Conservation (phyloP, 1,284 basidiomycete species). For the Moesziomyces parantarcticus region DNA sequence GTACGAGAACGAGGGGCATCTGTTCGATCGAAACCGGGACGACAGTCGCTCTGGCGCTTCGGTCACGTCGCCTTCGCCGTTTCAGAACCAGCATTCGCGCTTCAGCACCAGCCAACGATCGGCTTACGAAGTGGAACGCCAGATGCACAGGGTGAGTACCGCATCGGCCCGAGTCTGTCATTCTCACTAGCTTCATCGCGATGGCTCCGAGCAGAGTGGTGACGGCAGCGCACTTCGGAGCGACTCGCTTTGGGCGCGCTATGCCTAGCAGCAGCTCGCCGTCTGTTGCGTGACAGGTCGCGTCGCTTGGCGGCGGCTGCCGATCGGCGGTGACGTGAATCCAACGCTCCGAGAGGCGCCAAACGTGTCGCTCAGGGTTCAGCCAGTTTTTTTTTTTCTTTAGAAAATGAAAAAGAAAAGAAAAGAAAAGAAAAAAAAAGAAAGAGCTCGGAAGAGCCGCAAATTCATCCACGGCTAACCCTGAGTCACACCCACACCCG, state of each 20-base stretch:
- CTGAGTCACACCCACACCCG: neutral
- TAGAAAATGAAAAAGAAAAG: neutral
- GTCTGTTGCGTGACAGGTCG: neutral
- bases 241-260: neutral
- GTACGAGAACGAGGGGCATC: slow-evolving; percentile 46
- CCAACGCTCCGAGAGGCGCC: neutral
- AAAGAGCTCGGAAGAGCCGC: neutral
- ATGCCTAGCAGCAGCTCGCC: too few species aligned
- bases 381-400: neutral
- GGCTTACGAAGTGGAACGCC: slow-evolving; percentile 35
- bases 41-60: slow-evolving; percentile 18
- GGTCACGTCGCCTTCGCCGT: slow-evolving; percentile 5
- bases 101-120: slow-evolving; percentile 27
- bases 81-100: slow-evolving; percentile 13
- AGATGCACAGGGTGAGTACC: slow-evolving; percentile 39
- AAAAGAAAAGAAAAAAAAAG: neutral
- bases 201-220: neutral
- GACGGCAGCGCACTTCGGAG: neutral
- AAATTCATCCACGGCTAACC: neutral
- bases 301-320: neutral
- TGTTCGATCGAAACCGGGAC: slow-evolving; percentile 33
- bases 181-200: neutral
- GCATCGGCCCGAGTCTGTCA: neutral
- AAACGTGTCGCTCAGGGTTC: neutral
- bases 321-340: neutral